phyloP scores from a whole-genome alignment of 1,284 basidiomycete genomes.

The Leccinum subrobustum region DNA sequence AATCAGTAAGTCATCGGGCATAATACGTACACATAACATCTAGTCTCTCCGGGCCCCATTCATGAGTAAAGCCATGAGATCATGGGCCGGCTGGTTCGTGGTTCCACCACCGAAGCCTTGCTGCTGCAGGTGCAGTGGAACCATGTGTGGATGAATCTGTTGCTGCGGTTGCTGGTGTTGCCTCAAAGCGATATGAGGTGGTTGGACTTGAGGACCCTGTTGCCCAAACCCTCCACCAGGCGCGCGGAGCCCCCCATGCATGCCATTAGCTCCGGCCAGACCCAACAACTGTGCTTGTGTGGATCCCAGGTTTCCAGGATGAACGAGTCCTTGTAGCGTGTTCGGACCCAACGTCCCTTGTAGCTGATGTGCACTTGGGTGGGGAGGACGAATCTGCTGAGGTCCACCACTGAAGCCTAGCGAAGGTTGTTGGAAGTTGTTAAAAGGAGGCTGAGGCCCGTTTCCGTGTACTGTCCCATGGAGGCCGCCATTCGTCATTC shows the following conservation, averaged over 20 bases:
- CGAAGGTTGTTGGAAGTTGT: constrained; percentile 43
- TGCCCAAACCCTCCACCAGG: constrained; percentile 49
- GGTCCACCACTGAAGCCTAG: constrained; percentile 48
- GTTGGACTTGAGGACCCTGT: constrained; percentile 46
- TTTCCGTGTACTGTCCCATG: constrained; percentile 49
- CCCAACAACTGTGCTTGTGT: constrained; percentile 44
- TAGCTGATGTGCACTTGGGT: constrained; percentile 49
- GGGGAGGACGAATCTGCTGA: constrained; percentile 52
- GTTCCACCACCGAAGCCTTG: constrained; percentile 46
- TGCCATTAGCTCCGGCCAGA: constrained; percentile 39
- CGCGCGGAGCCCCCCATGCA: constrained; percentile 41
- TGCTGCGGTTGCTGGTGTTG: constrained; percentile 43
- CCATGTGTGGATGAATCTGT: constrained; percentile 53
- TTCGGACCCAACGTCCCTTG: constrained; percentile 45
- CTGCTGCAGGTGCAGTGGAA: constrained; percentile 62
- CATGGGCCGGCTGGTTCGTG: constrained; percentile 59
- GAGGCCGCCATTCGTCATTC: constrained; percentile 44
- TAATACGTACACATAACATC: constrained; percentile 19
- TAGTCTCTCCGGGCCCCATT: constrained; percentile 59
- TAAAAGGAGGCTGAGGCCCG: constrained; percentile 50
- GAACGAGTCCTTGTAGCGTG: constrained; percentile 44
- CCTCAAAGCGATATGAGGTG: constrained; percentile 41
- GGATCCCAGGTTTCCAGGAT: constrained; percentile 52
- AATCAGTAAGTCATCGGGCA: constrained; percentile 15
- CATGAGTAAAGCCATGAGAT: constrained; percentile 79